Conservation (phyloP, 116 monocot species). For the Posidonia oceanica region DNA sequence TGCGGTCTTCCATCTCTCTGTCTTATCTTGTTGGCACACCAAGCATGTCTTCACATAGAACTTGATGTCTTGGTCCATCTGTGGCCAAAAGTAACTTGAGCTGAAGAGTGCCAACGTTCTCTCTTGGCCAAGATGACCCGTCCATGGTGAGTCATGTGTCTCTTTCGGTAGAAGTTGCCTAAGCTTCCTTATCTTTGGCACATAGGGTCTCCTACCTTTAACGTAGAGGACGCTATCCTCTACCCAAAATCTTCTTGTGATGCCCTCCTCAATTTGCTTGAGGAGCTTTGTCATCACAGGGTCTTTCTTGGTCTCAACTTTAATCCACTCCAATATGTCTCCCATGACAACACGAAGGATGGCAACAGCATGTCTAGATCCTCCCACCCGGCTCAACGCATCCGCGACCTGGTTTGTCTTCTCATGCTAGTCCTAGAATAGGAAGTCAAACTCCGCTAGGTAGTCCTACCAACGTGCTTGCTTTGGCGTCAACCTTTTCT, state of each 20-base stretch:
- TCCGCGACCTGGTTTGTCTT: background rate
- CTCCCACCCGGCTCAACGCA: background rate
- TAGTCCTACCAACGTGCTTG: background rate
- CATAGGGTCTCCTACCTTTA: background rate
- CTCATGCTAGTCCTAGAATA: background rate
- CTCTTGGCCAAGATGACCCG: background rate
- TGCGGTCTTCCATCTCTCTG: too few species aligned
- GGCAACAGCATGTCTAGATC: too few species aligned
- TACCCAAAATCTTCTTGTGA: background rate
- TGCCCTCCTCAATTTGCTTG: background rate
- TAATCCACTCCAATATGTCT: too few species aligned
- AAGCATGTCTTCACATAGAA: background rate
- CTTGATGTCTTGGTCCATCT: background rate
- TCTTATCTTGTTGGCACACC: slow-evolving; percentile 4
- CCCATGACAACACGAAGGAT: too few species aligned
- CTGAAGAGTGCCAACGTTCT: background rate
- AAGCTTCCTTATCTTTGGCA: background rate
- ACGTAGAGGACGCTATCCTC: background rate
- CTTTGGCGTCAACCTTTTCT: background rate
- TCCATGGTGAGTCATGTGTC: background rate
- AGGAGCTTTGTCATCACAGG: too few species aligned
- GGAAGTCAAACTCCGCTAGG: background rate
- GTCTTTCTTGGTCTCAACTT: too few species aligned
- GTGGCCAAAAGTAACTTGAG: background rate
- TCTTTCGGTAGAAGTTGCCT: background rate